Conservation (phyloP, 1,284 basidiomycete genomes). For the Sutorius eximius region DNA sequence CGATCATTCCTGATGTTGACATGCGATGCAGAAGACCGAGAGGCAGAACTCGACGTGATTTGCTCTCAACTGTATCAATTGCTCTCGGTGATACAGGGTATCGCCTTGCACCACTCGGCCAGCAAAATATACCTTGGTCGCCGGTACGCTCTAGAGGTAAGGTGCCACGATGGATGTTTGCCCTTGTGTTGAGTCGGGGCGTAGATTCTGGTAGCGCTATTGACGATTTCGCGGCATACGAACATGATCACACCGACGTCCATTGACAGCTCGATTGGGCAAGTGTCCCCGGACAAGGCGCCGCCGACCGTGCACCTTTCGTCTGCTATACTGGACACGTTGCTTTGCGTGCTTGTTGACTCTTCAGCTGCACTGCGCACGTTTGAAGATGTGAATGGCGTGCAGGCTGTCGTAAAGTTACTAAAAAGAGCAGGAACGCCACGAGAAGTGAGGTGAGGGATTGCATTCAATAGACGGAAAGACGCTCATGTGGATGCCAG, state of each 20-base stretch:
- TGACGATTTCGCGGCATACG: constrained; percentile 66
- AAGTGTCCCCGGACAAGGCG: constrained; percentile 21
- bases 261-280: constrained; percentile 12
- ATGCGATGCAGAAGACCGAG: constrained; percentile 39
- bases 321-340: constrained; percentile 73
- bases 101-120: constrained; percentile 66
- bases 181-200: constrained; percentile 3
- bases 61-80: constrained; percentile 54
- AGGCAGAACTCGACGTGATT: constrained; percentile 44
- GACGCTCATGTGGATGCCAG: constrained; percentile 41
- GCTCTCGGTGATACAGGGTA: constrained; percentile 75
- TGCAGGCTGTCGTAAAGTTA: constrained; percentile 79
- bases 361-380: constrained; percentile 66
- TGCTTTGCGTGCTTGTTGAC: constrained; percentile 84
- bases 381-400: constrained; percentile 75
- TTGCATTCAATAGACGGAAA: neutral
- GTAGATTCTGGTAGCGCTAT: constrained; percentile 65
- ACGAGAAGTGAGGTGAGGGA: constrained; percentile 75
- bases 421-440: constrained; percentile 80
- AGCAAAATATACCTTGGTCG: constrained; percentile 74
- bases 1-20: constrained; percentile 7
- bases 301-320: constrained; percentile 42
- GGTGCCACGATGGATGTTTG: constrained; percentile 14
- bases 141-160: constrained; percentile 69
- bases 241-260: constrained; percentile 35